These are phyloP conservation scores for Lasiosphaeria hispida DNA, from an alignment of 495 filamentous ascomycete genomes.

Conservation along the genomic window DNA sequence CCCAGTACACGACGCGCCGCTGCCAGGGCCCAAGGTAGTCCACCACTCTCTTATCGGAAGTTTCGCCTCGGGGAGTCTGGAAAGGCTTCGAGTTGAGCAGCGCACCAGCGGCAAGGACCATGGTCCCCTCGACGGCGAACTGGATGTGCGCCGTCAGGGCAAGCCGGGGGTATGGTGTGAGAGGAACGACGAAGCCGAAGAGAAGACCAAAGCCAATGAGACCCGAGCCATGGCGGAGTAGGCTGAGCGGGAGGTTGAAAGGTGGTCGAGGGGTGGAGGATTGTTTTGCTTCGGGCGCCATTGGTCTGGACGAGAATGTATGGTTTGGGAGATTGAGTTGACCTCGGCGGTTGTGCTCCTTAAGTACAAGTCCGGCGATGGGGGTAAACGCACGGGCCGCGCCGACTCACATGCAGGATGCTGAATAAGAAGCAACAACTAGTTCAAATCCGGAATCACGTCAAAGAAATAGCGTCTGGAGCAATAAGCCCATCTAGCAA, in stretches of 20 bases:
- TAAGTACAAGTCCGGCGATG: too few relatives aligned
- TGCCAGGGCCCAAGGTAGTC: slow-evolving; percentile 8
- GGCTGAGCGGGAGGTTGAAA: slow-evolving; percentile 14
- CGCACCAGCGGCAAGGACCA: slow-evolving; percentile 14
- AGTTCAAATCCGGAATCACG: too few relatives aligned
- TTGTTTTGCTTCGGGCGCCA: not conserved
- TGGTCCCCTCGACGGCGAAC: slow-evolving; percentile 19
- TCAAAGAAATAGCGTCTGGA: too few relatives aligned
- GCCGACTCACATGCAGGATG: too few relatives aligned
- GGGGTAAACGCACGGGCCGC: too few relatives aligned
- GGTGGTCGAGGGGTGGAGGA: not conserved
- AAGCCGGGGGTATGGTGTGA: slow-evolving; percentile 17
- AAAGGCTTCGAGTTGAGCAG: slow-evolving; percentile 15
- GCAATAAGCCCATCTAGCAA: too few relatives aligned
- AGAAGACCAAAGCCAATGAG: slow-evolving; percentile 17
- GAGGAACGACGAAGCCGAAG: slow-evolving; percentile 17
- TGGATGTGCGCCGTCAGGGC: slow-evolving; percentile 21
- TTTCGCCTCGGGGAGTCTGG: not conserved
- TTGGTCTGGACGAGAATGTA: slow-evolving; percentile 10
- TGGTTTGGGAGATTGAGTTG: too few relatives aligned
- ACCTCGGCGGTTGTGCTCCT: too few relatives aligned
- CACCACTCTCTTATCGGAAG: not conserved
- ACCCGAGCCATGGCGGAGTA: slow-evolving; percentile 18
- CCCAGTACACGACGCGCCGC: slow-evolving; percentile 5
- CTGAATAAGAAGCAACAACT: too few relatives aligned